Evolutionary conservation across 148 eudicot species (phyloP), one percentile per base, ranked within the genome.

Genomic region (Heliosperma pusillum): DNA sequence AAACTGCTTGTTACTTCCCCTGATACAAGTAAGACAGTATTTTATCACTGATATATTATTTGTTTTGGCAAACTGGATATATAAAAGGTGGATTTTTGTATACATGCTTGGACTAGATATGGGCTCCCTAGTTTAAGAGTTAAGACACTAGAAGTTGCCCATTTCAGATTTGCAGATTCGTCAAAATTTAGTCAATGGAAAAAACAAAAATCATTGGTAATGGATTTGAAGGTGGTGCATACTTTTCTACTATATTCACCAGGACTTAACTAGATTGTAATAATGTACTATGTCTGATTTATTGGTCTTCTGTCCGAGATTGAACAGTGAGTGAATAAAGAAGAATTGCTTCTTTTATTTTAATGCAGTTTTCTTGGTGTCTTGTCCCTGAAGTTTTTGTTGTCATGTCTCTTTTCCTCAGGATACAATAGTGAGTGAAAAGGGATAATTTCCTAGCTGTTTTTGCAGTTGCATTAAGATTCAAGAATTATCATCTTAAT

Each of bases 1-100:
- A 76, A 62, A 76, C 73, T 40, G 70, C 82, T 92, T 80, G 83
- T 80, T 77, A 78, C 72, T 78, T 89, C 93, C 71, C 80, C 79
- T 85, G 88, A 84, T 84, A 86, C 91, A 80, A 79, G 98, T 95
- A 92, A 90, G 96, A 84, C 80, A 75, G 75, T 63, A 70, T 60
- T 73, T 53, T 70, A 29, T 74, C 52, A 50, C 53, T 59, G 33
- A 53, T 67, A 58, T 45, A 40, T 67, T 4, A 50, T 72, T 42
- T 55, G 21, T 40, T 40, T 74, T 69, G 64, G 55, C 62, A 20
- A 62, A 11, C 13, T 63, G 40, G 72, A 44, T n/a, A 55, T 11
- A 7, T n/a, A 1, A 3, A 69, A 44, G 0, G 73, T 9, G 53
- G 12, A 26, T 40, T 76, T 44, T 58, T 58, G 58, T 45, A 60